A percentile compares a stretch with the other conserved stretches of the same genome.
phyloP scores from a whole-genome alignment of 306 rosid species.

The Rosa persica region DNA sequence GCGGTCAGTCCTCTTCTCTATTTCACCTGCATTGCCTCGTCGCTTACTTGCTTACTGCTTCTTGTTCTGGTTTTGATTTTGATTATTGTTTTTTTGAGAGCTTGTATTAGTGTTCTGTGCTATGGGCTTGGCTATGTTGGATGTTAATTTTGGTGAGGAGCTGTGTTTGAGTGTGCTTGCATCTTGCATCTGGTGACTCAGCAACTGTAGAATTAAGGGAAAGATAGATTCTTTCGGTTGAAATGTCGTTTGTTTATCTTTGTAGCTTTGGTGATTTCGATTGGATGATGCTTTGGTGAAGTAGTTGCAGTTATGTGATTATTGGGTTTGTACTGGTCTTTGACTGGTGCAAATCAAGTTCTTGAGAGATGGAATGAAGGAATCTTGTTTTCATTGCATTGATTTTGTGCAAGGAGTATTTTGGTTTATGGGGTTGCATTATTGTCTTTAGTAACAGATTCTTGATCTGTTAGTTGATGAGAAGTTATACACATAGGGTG shows the following conservation, averaged over 20 bases:
- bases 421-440: neutral
- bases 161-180: neutral
- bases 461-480: neutral
- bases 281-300: neutral
- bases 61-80: neutral
- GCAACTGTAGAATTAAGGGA: neutral
- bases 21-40: conserved; percentile 28
- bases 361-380: neutral
- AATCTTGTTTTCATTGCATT: neutral
- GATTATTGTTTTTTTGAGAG: neutral
- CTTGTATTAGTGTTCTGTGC: neutral
- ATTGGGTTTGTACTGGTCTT: too few relatives aligned
- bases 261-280: neutral
- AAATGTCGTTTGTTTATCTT: neutral
- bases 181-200: conserved; percentile 7
- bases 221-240: neutral
- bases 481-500: neutral
- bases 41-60: neutral
- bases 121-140: neutral
- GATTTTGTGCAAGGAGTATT: neutral
- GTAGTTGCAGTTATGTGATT: too few relatives aligned
- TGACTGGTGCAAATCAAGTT: neutral
- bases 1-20: conserved; percentile 24
- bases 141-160: neutral
- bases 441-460: neutral